Conservation (phyloP, 2,329 filamentous ascomycete species). For the Fusarium oxysporum region DNA sequence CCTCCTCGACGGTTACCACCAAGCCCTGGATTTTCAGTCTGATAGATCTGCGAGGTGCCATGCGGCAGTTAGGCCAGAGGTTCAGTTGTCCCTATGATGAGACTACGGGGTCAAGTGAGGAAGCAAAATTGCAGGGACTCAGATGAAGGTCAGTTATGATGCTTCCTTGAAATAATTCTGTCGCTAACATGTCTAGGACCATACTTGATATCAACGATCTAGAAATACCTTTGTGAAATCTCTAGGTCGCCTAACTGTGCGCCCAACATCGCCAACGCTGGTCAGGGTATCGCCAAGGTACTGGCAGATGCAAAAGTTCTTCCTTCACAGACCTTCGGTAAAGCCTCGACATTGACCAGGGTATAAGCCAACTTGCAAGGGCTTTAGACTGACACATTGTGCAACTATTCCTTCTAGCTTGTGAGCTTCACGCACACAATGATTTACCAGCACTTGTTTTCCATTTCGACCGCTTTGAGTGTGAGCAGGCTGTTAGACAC, state of each 20-base stretch:
- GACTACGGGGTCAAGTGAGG: background rate
- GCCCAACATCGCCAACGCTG: conserved; percentile 14
- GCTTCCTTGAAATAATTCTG: background rate
- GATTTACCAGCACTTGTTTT: conserved; percentile 81
- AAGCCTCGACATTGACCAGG: background rate
- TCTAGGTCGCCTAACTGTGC: conserved; percentile 21
- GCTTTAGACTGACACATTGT: background rate
- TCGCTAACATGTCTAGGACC: conserved; percentile 18
- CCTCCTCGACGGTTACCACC: conserved; percentile 59
- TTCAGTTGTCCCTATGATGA: conserved; percentile 9
- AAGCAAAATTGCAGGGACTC: background rate
- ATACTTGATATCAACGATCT: conserved; percentile 44
- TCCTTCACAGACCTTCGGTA: conserved; percentile 51
- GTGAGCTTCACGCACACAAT: conserved; percentile 69
- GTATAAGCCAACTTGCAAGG: background rate
- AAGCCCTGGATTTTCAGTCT: conserved; percentile 60
- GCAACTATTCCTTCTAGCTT: conserved; percentile 63
- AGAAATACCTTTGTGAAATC: conserved; percentile 37
- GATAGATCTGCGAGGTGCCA: background rate
- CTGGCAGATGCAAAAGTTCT: conserved; percentile 53
- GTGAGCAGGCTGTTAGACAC: conserved; percentile 67
- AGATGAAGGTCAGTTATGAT: background rate
- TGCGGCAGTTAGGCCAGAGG: background rate
- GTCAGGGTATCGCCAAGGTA: conserved; percentile 16
- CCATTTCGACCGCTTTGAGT: conserved; percentile 76